Evolutionary conservation across 257 asterid genomes (phyloP).

Genomic region (Anisodus tanguticus): DNA sequence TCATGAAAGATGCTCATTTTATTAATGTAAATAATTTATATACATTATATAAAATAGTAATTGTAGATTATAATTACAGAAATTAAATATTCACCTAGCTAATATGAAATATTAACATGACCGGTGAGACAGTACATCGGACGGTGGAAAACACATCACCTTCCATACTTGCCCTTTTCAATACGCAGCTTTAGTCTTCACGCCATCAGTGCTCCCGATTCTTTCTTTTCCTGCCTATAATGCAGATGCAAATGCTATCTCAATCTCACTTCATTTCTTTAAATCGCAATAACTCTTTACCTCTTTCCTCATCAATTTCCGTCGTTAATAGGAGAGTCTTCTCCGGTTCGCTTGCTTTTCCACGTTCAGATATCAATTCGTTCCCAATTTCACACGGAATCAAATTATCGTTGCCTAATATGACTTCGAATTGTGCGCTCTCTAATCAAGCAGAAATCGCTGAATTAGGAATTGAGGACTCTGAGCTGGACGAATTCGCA

Average conservation of each 20-base stretch:
- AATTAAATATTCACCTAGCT: too few species aligned
- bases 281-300: conserved; percentile 36
- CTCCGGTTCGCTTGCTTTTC: conserved; percentile 7
- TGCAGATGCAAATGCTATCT: conserved; percentile 52
- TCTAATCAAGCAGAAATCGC: conserved; percentile 34
- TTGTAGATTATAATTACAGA: too few species aligned
- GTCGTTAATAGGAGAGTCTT: background rate
- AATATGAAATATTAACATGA: too few species aligned
- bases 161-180: background rate
- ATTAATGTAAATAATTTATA: too few species aligned
- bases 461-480: conserved; percentile 44
- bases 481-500: conserved; percentile 65
- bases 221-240: conserved; percentile 32
- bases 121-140: too few species aligned
- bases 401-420: conserved; percentile 26
- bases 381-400: conserved; percentile 34
- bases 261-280: conserved; percentile 51
- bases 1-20: too few species aligned
- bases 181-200: background rate
- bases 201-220: background rate
- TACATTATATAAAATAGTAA: too few species aligned
- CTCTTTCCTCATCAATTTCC: conserved; percentile 35
- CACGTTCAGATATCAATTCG: background rate
- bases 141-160: conserved; percentile 22
- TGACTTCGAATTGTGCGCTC: conserved; percentile 38